phyloP scores from a whole-genome alignment of 2,329 filamentous ascomycete genomes.

The Aspergillus cejpii region DNA sequence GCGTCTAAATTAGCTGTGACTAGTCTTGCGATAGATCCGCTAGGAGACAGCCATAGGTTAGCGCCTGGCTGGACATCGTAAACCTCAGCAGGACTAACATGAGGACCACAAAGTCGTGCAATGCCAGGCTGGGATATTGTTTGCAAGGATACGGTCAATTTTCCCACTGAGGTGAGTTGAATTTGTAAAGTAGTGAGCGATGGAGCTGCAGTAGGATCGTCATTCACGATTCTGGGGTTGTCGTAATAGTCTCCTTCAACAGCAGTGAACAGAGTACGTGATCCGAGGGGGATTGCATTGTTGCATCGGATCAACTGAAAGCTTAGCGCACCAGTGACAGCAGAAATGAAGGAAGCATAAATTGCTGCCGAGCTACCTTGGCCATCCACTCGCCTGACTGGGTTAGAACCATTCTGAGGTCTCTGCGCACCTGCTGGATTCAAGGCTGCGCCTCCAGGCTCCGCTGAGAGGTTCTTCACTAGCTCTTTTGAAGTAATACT shows the following conservation, averaged over 20 bases:
- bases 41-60: slow-evolving; percentile 39
- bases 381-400: slow-evolving; percentile 26
- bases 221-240: slow-evolving; percentile 22
- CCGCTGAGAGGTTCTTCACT: slow-evolving; percentile 32
- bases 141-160: slow-evolving; percentile 33
- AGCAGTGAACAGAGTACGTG: slow-evolving; percentile 36
- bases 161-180: slow-evolving; percentile 34
- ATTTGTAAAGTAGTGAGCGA: slow-evolving; percentile 35
- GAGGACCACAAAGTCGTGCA: slow-evolving; percentile 24
- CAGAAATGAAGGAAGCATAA: slow-evolving; percentile 38
- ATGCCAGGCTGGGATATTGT: slow-evolving; percentile 35
- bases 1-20: slow-evolving; percentile 22
- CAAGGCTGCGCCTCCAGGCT: slow-evolving; percentile 19
- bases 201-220: slow-evolving; percentile 22
- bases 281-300: slow-evolving; percentile 37
- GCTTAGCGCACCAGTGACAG: slow-evolving; percentile 33
- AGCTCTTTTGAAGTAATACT: slow-evolving; percentile 31
- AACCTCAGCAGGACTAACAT: slow-evolving; percentile 14
- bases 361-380: slow-evolving; percentile 31
- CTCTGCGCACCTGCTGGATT: slow-evolving; percentile 21
- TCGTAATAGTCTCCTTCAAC: slow-evolving; percentile 30
- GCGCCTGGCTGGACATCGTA: slow-evolving; percentile 20
- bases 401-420: slow-evolving; percentile 18
- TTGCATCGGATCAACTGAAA: slow-evolving; percentile 33
- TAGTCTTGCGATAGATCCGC: slow-evolving; percentile 33